Base-by-base conservation (phyloP, 116 monocot species). In the Iris pallida region DNA sequence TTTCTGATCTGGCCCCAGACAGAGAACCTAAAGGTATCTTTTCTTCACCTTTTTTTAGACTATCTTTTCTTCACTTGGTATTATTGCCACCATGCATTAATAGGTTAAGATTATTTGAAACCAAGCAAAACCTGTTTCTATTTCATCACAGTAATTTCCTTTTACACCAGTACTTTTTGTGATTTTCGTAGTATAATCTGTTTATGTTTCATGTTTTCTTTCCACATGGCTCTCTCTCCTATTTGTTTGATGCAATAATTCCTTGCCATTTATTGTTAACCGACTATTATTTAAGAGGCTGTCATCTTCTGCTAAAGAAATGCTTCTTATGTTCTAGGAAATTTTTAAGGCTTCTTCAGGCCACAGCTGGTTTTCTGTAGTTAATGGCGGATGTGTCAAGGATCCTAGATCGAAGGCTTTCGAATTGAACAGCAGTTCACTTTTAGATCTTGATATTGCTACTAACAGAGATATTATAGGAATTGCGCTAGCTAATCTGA, bases 1-100 rank as follows among this genome's bases (percentile, higher is more conserved):
- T 85, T 89, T 71, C 69, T 89, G 59, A 85, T 89, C 66, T 89
- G 89, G 89, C 89, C 89, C 17, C 76, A 67, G 52, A 77, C 85
- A 56, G 79, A 69, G 64, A 82, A 79, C 59, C 61, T 69, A 19
- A 82, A 85, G 85, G 89, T 89, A 82, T 42, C 47, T n/a, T 42
- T 16, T 67, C 57, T 75, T 14, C 42, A 45, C 19, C 47, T 45
- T 54, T 49, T 16, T 14, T 10, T 77, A 47, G 45, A 55, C 30
- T 30, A n/a, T 30, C 30, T 30, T 30, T 30, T 30, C 30, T 30
- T 30, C 30, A 30, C 30, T 30, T 30, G 30, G 30, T 30, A 30
- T 30, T 30, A 30, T 30, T 0, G 30, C 30, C 3, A 3, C 30
- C 30, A 3, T 30, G 30, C 30, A 30, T 30, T 30, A 30, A 30